Evolutionary conservation across 2,329 filamentous ascomycete species (phyloP).

Genomic region (Ophiostoma piceae): DNA sequence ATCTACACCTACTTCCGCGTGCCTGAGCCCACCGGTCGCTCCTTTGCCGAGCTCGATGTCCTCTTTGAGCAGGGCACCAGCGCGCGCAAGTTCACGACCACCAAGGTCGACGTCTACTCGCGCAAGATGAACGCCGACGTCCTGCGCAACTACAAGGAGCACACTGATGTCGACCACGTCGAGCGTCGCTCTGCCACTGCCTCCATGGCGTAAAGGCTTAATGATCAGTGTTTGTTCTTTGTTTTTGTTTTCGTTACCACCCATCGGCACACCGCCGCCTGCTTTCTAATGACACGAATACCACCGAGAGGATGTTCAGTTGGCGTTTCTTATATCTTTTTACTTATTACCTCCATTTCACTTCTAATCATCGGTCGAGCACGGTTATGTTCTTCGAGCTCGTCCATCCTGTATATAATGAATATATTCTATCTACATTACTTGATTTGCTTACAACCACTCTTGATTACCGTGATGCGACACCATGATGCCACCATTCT

Average conservation of each 20-base stretch:
- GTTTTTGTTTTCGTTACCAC: not conserved
- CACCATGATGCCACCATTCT: slow-evolving; percentile 41
- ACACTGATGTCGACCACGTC: slow-evolving; percentile 31
- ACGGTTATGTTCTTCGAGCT: not conserved
- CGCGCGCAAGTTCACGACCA: slow-evolving; percentile 65
- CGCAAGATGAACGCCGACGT: slow-evolving; percentile 46
- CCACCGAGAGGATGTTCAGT: not conserved
- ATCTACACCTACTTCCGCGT: slow-evolving; percentile 77
- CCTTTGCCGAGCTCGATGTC: slow-evolving; percentile 80
- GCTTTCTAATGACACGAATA: not conserved
- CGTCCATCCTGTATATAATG: not conserved
- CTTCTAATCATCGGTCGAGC: not conserved
- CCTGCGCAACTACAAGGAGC: slow-evolving; percentile 46
- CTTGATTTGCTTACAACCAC: slow-evolving; percentile 28
- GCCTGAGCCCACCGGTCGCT: slow-evolving; percentile 72
- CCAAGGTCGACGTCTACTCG: slow-evolving; percentile 52
- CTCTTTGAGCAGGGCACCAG: slow-evolving; percentile 70
- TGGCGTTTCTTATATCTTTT: slow-evolving; percentile 32
- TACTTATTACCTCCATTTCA: not conserved
- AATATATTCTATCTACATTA: slow-evolving; percentile 31
- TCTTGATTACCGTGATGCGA: slow-evolving; percentile 28
- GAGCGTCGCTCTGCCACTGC: slow-evolving; percentile 18
- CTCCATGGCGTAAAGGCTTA: not conserved
- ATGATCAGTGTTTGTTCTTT: not conserved
- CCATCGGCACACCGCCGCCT: not conserved